These are phyloP conservation scores for Melaleuca alternifolia DNA, from an alignment of 345 rosid genomes.

Conservation along the genomic window DNA sequence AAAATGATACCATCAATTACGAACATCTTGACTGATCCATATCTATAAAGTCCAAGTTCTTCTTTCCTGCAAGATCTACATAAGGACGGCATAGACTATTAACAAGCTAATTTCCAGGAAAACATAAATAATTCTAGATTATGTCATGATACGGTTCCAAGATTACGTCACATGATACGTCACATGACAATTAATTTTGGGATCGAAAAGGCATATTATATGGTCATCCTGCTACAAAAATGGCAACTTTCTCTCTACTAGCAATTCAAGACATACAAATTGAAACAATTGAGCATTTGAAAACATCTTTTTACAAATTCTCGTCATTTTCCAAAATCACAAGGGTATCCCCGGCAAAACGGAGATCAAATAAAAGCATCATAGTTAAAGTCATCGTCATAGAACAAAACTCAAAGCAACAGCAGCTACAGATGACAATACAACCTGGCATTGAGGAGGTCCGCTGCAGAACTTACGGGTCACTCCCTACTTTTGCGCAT, in stretches of 20 bases:
- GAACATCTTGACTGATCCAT: background rate
- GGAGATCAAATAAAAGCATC: background rate
- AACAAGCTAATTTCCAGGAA: background rate
- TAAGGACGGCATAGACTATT: background rate
- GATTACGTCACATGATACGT: too few species aligned
- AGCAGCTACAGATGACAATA: background rate
- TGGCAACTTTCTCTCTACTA: background rate
- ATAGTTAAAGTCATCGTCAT: background rate
- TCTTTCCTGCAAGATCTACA: background rate
- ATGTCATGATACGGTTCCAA: background rate
- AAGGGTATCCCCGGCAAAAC: background rate
- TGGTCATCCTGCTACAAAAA: background rate
- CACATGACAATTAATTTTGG: background rate
- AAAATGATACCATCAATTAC: background rate
- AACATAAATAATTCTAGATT: background rate
- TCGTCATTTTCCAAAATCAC: background rate
- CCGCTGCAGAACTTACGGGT: background rate
- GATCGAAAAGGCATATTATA: background rate
- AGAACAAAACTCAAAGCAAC: background rate
- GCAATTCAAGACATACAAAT: background rate
- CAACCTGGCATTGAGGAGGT: background rate
- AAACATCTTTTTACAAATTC: background rate
- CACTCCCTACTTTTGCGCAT: slow-evolving; percentile 8
- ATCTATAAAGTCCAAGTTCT: background rate
- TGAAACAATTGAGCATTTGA: background rate